These are phyloP conservation scores for Moniliella sp. DNA, from an alignment of 1,284 basidiomycete genomes.

Conservation along the genomic window DNA sequence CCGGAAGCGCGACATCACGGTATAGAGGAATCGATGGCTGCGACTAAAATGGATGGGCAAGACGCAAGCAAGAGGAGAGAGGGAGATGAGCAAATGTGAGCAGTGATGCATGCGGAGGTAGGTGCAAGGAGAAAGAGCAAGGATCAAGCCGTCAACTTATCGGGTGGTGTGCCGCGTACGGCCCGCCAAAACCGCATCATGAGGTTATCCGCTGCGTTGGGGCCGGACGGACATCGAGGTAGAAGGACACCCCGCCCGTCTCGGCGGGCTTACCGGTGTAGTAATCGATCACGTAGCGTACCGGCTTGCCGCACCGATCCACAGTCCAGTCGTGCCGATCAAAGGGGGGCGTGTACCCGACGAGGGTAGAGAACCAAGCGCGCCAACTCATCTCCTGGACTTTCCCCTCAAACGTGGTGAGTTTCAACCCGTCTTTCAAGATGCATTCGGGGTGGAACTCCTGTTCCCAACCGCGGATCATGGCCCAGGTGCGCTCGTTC, in stretches of 20 bases:
- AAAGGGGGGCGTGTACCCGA: constrained; percentile 67
- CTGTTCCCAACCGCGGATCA: constrained; percentile 70
- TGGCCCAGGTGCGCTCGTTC: constrained; percentile 82
- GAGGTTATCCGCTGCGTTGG: constrained; percentile 72
- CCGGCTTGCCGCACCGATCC: constrained; percentile 61
- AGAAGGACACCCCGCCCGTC: constrained; percentile 45
- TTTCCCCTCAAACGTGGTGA: constrained; percentile 54
- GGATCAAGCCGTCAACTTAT: too few species aligned
- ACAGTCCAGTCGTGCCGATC: constrained; percentile 94
- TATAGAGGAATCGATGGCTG: too few species aligned
- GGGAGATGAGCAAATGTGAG: too few species aligned
- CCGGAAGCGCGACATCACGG: too few species aligned
- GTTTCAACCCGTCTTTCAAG: constrained; percentile 53
- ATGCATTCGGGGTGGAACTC: background rate
- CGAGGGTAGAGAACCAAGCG: constrained; percentile 45
- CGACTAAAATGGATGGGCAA: too few species aligned
- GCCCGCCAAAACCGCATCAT: too few species aligned
- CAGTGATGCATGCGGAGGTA: too few species aligned
- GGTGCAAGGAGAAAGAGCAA: too few species aligned
- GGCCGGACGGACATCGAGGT: constrained; percentile 79
- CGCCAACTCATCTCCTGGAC: constrained; percentile 45
- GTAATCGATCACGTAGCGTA: constrained; percentile 94
- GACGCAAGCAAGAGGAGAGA: too few species aligned
- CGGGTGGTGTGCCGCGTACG: too few species aligned
- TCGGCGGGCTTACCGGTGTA: constrained; percentile 53